Evolutionary conservation across 306 rosid species (phyloP).

Genomic region (Leucaena leucocephala): DNA sequence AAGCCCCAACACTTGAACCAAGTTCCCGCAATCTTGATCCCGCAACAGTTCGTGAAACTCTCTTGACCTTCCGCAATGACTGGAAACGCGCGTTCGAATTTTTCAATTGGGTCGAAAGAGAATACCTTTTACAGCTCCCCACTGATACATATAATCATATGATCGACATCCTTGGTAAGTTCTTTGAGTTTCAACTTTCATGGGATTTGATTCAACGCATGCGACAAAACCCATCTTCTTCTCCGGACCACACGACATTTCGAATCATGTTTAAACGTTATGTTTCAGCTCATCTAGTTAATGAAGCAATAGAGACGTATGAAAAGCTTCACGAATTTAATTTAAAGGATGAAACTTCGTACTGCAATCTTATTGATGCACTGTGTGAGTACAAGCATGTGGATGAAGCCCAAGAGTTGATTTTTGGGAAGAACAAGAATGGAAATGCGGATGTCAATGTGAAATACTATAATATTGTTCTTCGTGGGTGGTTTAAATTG

Average conservation of each 20-base stretch:
- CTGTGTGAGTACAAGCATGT: slow-evolving; percentile 88
- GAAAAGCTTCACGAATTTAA: slow-evolving; percentile 62
- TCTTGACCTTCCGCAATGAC: slow-evolving; percentile 72
- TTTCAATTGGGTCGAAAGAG: slow-evolving; percentile 68
- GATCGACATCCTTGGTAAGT: slow-evolving; percentile 82
- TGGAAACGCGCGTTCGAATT: slow-evolving; percentile 83
- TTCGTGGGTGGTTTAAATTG: slow-evolving; percentile 80
- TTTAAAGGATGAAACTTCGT: slow-evolving; percentile 69
- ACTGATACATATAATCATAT: slow-evolving; percentile 67
- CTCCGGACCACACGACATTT: slow-evolving; percentile 75
- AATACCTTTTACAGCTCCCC: slow-evolving; percentile 54
- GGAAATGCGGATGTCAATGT: slow-evolving; percentile 38
- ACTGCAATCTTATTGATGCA: slow-evolving; percentile 67
- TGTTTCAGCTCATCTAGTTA: slow-evolving; percentile 62
- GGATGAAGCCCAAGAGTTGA: slow-evolving; percentile 69
- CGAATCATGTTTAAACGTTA: slow-evolving; percentile 84
- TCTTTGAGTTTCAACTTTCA: slow-evolving; percentile 68
- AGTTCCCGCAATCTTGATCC: slow-evolving; percentile 35
- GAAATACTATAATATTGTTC: slow-evolving; percentile 73
- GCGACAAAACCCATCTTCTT: slow-evolving; percentile 48
- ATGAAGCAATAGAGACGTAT: slow-evolving; percentile 64
- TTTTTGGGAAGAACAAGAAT: slow-evolving; percentile 47
- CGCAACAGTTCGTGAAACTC: slow-evolving; percentile 57
- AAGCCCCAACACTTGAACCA: neutral
- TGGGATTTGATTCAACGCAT: slow-evolving; percentile 73